Evolutionary conservation across 2,329 filamentous ascomycete genomes (phyloP).

Genomic region (Hypoxylon sp.): DNA sequence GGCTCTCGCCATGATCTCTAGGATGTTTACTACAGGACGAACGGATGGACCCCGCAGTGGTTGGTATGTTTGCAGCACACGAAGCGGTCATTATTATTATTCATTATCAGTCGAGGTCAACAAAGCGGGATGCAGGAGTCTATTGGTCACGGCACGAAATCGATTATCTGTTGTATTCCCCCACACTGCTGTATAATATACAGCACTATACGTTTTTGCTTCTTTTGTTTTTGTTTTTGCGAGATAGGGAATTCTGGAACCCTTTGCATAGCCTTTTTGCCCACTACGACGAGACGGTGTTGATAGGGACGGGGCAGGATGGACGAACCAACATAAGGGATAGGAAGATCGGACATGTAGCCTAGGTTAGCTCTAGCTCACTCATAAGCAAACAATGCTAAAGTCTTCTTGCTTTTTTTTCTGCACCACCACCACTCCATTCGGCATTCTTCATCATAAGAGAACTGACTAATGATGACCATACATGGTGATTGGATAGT

Average conservation of each 20-base stretch:
- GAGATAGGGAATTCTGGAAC: background rate
- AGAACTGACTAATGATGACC: background rate
- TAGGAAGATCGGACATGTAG: background rate
- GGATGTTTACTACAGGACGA: constrained; percentile 34
- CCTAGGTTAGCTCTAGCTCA: background rate
- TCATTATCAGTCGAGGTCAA: constrained; percentile 18
- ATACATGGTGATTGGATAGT: background rate
- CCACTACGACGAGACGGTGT: constrained; percentile 6
- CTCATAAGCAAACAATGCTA: constrained; percentile 11
- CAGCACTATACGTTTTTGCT: constrained; percentile 6
- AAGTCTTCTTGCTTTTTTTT: constrained; percentile 15
- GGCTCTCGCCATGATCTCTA: constrained; percentile 44
- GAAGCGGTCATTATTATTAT: constrained; percentile 24
- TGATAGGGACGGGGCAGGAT: constrained; percentile 11
- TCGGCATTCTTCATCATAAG: background rate
- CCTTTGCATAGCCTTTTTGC: constrained; percentile 5
- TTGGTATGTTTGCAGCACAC: constrained; percentile 29
- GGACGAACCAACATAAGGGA: constrained; percentile 3
- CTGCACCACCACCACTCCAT: background rate
- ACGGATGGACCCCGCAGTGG: constrained; percentile 24
- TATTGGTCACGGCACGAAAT: constrained; percentile 30
- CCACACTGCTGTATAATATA: constrained; percentile 9
- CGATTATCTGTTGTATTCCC: constrained; percentile 13
- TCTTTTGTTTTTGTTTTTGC: constrained; percentile 9
- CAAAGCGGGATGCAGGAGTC: constrained; percentile 36